phyloP scores from a whole-genome alignment of 352 stramenopile genomes.

The Pythium periplocum region DNA sequence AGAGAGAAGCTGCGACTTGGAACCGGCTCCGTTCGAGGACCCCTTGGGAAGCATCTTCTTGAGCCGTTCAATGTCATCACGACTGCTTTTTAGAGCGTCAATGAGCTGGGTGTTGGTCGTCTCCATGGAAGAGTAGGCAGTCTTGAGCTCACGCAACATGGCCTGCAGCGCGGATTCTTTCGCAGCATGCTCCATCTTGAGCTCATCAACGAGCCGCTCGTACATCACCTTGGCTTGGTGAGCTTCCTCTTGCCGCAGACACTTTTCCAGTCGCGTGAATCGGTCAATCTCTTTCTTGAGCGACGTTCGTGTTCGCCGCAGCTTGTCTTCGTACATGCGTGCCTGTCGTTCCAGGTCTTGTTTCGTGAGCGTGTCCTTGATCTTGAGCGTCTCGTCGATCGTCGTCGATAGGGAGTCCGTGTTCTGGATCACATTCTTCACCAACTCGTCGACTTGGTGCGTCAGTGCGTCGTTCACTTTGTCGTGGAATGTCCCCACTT shows the following conservation, averaged over 20 bases:
- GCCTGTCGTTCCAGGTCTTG: constrained; percentile 32
- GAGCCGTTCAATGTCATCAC: constrained; percentile 39
- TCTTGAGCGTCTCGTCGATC: constrained; percentile 33
- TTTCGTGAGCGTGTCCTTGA: constrained; percentile 25
- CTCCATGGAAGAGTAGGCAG: constrained; percentile 43
- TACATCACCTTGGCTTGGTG: constrained; percentile 44
- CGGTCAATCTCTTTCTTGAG: constrained; percentile 63
- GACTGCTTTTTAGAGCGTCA: constrained; percentile 33
- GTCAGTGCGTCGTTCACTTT: constrained; percentile 35
- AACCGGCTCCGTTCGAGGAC: not conserved
- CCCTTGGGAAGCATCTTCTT: constrained; percentile 44
- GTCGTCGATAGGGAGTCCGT: constrained; percentile 25
- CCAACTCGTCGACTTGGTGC: constrained; percentile 17
- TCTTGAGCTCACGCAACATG: constrained; percentile 39
- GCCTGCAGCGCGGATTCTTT: constrained; percentile 43
- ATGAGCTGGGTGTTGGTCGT: constrained; percentile 48
- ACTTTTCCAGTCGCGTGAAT: constrained; percentile 53
- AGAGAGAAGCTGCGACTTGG: no score
- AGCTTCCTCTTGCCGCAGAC: constrained; percentile 51
- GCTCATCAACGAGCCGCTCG: constrained; percentile 34
- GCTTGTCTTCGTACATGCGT: constrained; percentile 43
- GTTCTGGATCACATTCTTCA: constrained; percentile 22
- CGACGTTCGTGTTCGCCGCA: constrained; percentile 39
- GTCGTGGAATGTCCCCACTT: constrained; percentile 41
- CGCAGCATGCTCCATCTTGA: constrained; percentile 31